Conservation (phyloP, 1,284 basidiomycete genomes). For the Trichosporon sp. region DNA sequence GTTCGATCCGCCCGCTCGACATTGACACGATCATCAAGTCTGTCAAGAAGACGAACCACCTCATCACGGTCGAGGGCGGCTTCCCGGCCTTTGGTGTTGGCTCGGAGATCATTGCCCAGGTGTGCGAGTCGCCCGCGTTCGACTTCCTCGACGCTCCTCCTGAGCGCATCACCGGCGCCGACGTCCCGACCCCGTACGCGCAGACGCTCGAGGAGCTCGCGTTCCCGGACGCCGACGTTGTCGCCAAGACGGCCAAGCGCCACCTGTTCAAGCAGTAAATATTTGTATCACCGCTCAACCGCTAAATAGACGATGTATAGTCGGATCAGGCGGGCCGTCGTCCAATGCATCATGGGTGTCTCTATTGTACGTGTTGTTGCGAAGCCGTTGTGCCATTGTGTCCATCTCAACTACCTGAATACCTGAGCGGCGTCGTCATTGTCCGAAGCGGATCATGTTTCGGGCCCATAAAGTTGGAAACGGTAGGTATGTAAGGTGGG, state of each 20-base stretch:
- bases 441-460: too few relatives aligned
- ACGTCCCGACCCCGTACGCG: constrained; percentile 93
- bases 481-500: too few relatives aligned
- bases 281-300: constrained; percentile 11
- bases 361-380: not conserved
- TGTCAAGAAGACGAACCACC: constrained; percentile 96
- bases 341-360: constrained; percentile 5
- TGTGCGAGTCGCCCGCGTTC: constrained; percentile 91
- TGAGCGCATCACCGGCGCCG: constrained; percentile 93
- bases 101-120: constrained; percentile 94
- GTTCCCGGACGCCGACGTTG: constrained; percentile 82
- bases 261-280: constrained; percentile 56
- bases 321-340: constrained; percentile 3
- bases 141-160: constrained; percentile 97
- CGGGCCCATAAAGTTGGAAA: not conserved
- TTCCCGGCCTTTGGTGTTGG: constrained; percentile 99
- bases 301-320: constrained; percentile 14
- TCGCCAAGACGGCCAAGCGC: constrained; percentile 86
- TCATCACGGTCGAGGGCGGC: constrained; percentile 93
- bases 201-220: constrained; percentile 77
- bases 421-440: too few relatives aligned
- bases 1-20: constrained; percentile 78
- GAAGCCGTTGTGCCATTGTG: too few relatives aligned
- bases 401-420: too few relatives aligned
- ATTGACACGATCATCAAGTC: constrained; percentile 93